Conservation (phyloP, 805 yeast species). For the Myxozyma melibiosi region DNA sequence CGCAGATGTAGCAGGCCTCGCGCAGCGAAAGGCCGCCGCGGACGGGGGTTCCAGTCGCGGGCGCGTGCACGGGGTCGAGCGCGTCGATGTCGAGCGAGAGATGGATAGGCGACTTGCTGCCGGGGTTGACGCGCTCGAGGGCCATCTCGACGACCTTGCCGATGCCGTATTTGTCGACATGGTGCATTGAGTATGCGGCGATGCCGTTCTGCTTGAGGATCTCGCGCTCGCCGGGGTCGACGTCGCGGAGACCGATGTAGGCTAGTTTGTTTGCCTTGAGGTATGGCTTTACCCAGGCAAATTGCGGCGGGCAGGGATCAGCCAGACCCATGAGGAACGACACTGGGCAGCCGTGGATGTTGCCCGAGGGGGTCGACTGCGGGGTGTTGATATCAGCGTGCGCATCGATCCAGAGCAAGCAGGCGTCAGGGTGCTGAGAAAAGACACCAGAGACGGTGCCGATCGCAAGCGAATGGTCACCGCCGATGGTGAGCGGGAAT, state of each 20-base stretch:
- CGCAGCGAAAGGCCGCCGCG: slow-evolving; percentile 93
- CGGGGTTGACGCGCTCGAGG: slow-evolving; percentile 71
- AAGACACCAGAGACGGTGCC: slow-evolving; percentile 88
- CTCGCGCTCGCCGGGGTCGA: slow-evolving; percentile 81
- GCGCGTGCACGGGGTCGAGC: slow-evolving; percentile 89
- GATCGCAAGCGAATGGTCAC: slow-evolving; percentile 95
- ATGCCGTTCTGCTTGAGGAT: slow-evolving; percentile 71
- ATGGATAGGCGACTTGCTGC: slow-evolving; percentile 74
- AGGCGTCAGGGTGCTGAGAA: slow-evolving; percentile 78
- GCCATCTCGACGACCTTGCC: slow-evolving; percentile 93
- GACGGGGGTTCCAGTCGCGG: slow-evolving; percentile 97
- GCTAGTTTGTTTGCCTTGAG: slow-evolving; percentile 74
- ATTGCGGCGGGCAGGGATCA: slow-evolving; percentile 66
- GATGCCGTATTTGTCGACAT: slow-evolving; percentile 91
- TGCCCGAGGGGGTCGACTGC: slow-evolving; percentile 78
- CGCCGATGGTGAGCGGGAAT: slow-evolving; percentile 87
- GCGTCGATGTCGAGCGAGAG: slow-evolving; percentile 96
- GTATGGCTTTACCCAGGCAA: slow-evolving; percentile 75
- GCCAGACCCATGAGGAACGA: slow-evolving; percentile 81
- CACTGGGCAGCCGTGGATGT: slow-evolving; percentile 95
- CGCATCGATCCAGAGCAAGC: slow-evolving; percentile 95
- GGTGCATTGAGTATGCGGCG: slow-evolving; percentile 92
- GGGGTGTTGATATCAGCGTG: slow-evolving; percentile 97
- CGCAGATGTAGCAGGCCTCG: slow-evolving; percentile 91
- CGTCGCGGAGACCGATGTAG: slow-evolving; percentile 92